Evolutionary conservation across 164 flowering plant genomes (phyloP).

Genomic region (Aristolochia contorta): DNA sequence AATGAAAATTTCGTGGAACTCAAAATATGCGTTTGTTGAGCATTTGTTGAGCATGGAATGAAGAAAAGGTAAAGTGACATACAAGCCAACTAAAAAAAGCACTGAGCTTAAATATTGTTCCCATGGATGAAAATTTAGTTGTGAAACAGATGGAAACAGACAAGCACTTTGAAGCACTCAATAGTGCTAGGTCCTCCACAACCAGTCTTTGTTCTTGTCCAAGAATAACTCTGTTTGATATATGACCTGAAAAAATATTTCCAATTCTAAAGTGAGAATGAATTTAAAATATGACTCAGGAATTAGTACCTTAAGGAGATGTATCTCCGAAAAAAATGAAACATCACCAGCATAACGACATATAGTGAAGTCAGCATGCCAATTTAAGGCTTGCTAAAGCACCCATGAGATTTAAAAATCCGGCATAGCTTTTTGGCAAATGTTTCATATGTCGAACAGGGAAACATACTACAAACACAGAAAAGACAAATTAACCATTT

Average conservation of each 20-base stretch:
- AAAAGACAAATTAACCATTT: too few relatives aligned
- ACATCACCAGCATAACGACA: slow-evolving; percentile 99
- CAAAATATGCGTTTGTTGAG: too few relatives aligned
- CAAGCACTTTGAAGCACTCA: slow-evolving; percentile 76
- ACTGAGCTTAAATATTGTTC: slow-evolving; percentile 82
- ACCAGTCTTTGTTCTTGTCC: too few relatives aligned
- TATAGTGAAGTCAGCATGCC: slow-evolving; percentile 83
- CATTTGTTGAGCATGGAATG: slow-evolving; percentile 72
- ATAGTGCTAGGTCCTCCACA: too few relatives aligned
- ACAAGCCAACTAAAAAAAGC: slow-evolving; percentile 4
- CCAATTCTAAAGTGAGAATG: too few relatives aligned
- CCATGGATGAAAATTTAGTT: slow-evolving; percentile 96
- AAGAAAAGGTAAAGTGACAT: slow-evolving; percentile 1
- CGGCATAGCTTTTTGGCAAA: slow-evolving; percentile 95
- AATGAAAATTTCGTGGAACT: too few relatives aligned
- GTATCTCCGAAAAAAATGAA: too few relatives aligned
- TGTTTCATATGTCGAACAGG: too few relatives aligned
- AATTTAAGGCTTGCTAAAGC: slow-evolving; percentile 93
- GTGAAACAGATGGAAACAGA: slow-evolving; percentile 67
- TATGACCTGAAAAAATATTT: too few relatives aligned
- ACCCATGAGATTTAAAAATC: slow-evolving; percentile 74
- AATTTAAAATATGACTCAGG: too few relatives aligned
- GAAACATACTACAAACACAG: slow-evolving; percentile 78
- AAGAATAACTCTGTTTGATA: too few relatives aligned
- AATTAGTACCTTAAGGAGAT: too few relatives aligned